Conservation (phyloP, 176 grass and related monocot genomes). For the sorghum (Sorghum bicolor) region Sorghum_bicolor_NCBIv3 NC_012871.2:69613501-69614000, state of each 20-base stretch:
- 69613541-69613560: neutral
- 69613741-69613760: neutral
- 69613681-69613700: neutral
- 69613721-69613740: neutral
- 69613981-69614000: constrained; percentile 25
- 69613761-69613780: neutral
- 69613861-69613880: neutral
- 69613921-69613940: neutral
- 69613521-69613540: neutral
- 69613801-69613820: neutral
- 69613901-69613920: neutral
- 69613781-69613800: neutral
- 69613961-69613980: neutral
- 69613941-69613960: neutral
- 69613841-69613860: neutral
- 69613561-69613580: neutral
- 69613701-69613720: neutral
- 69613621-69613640: neutral
- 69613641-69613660: neutral
- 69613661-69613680: neutral
- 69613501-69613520: neutral
- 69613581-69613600: neutral
- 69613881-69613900: neutral
- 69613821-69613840: constrained; percentile 9
- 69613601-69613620: neutral